Base-by-base conservation (phyloP, 1,139 yeast species). In the Yarrowia galli region DNA sequence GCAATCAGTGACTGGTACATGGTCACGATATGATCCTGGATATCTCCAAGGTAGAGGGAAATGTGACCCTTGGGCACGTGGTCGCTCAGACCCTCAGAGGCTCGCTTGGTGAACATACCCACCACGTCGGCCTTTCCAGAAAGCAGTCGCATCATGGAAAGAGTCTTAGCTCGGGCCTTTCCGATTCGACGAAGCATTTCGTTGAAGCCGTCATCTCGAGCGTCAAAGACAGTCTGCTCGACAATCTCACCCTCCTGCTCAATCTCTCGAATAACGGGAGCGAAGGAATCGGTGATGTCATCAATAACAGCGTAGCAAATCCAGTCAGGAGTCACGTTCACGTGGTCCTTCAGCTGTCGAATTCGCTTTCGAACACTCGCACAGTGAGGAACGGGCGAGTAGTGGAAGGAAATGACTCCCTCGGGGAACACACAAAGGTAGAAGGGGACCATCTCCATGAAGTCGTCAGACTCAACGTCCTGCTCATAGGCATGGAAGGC, bases 51-150 rank as follows among this genome's bases (percentile, higher is more conserved):
- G 77, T 93, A 95, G 71, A 95, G 82, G 3, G 81, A 81, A 73
- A 82, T 81, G 65, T 81, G 84, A 20, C 77, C 76, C 66, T 78
- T 75, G 7, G 83, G 82, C 45, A 80, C 80, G 51, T 76, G 77
- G 45, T 77, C 78, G 20, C 38, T 23, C 77, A 80, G 70, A 71
- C 80, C 73, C 83, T 95, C 98, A 73, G 90, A 96, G 78, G 98
- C 93, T 75, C 99, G 84, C 76, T 95, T 95, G 48, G 98, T 97
- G 82, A 95, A 92, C 97, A 93, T 95, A 75, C 91, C 91, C 74
- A 95, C 92, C 69, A 95, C 99, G 78, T 96, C 99, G 0, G 99
- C 98, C 77, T 95, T 95, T 70, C 97, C 97, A 35, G 96, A 88
- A 67, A 95, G 82, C 70, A 95, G 82, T 74, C 99, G 84, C 91